Conservation (phyloP, 495 filamentous ascomycete genomes). For the Aspergillus sclerotioniger region DNA sequence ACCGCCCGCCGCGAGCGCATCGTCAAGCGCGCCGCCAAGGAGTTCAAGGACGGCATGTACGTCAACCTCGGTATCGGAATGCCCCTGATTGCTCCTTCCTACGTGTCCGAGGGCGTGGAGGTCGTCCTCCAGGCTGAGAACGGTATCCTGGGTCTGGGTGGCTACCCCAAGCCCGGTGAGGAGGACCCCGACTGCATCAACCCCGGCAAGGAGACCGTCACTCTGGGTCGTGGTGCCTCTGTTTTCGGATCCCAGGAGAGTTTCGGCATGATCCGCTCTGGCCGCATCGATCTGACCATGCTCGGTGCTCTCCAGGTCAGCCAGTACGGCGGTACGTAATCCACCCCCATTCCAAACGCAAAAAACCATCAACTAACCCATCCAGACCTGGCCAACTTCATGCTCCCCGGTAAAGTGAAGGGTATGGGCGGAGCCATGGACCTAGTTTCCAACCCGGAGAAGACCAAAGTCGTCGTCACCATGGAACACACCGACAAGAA, state of each 20-base stretch:
- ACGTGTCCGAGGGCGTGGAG: slow-evolving; percentile 72
- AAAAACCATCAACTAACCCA: background rate
- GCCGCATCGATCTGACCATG: slow-evolving; percentile 86
- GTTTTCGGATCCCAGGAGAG: slow-evolving; percentile 83
- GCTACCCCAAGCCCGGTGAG: slow-evolving; percentile 72
- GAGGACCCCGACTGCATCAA: slow-evolving; percentile 91
- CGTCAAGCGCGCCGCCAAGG: slow-evolving; percentile 79
- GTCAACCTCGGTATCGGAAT: slow-evolving; percentile 92
- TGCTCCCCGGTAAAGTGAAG: slow-evolving; percentile 91
- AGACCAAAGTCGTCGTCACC: slow-evolving; percentile 85
- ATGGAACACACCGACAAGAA: slow-evolving; percentile 94
- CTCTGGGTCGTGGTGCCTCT: slow-evolving; percentile 70
- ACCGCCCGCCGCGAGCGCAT: slow-evolving; percentile 78
- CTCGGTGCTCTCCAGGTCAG: slow-evolving; percentile 88
- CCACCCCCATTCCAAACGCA: background rate
- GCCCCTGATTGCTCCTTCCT: slow-evolving; percentile 82
- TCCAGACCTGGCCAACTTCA: slow-evolving; percentile 49
- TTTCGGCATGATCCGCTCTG: slow-evolving; percentile 90
- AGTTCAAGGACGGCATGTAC: slow-evolving; percentile 93
- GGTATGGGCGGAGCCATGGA: slow-evolving; percentile 93
- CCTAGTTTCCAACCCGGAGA: slow-evolving; percentile 75
- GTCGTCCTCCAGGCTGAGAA: slow-evolving; percentile 89
- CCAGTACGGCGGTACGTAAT: slow-evolving; percentile 64
- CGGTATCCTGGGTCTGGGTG: slow-evolving; percentile 83
- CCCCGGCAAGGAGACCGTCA: slow-evolving; percentile 91